Evolutionary conservation across 2,329 filamentous ascomycete species (phyloP).

Genomic region (Cordyceps cicadae): DNA sequence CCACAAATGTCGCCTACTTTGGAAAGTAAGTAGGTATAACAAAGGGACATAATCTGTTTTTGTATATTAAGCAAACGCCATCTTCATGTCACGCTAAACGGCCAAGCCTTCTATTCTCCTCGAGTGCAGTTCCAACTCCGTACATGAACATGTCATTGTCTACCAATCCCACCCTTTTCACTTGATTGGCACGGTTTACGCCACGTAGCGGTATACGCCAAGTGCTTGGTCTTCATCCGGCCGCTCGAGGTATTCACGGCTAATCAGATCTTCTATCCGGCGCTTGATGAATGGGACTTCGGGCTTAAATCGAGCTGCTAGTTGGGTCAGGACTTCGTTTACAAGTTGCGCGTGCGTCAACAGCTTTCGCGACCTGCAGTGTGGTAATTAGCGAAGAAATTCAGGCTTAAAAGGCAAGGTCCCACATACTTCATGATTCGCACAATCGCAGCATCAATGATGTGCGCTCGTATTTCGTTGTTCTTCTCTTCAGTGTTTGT

Average conservation of each 20-base stretch:
- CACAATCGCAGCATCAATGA: constrained; percentile 69
- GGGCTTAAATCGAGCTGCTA: constrained; percentile 62
- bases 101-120: not conserved
- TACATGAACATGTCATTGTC: not conserved
- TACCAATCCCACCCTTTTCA: not conserved
- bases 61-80: not conserved
- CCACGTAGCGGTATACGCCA: constrained; percentile 63
- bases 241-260: constrained; percentile 69
- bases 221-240: constrained; percentile 55
- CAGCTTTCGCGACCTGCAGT: constrained; percentile 62
- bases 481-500: constrained; percentile 70
- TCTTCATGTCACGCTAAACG: not conserved
- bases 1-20: no score
- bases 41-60: not conserved
- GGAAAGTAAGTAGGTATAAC: no score
- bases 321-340: constrained; percentile 62
- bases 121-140: constrained; percentile 1
- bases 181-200: constrained; percentile 33
- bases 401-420: not conserved
- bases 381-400: constrained; percentile 20
- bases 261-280: constrained; percentile 69
- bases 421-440: constrained; percentile 79
- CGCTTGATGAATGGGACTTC: constrained; percentile 72
- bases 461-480: constrained; percentile 60
- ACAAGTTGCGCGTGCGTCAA: constrained; percentile 61